Base-by-base conservation (phyloP, 345 rosid genomes). In the Populus deltoides region DNA sequence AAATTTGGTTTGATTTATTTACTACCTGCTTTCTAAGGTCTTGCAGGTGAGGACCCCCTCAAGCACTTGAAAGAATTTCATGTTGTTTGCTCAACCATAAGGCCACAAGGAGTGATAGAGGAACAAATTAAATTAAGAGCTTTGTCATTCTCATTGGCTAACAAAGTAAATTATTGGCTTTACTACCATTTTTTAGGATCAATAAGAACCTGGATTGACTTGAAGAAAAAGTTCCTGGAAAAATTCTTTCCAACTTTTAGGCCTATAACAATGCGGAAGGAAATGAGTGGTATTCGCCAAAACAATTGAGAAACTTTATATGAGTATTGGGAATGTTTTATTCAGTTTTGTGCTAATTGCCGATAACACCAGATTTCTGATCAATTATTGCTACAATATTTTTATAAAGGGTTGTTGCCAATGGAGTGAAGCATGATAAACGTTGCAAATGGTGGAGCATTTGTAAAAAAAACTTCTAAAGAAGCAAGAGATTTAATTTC, bases 201-300 rank as follows among this genome's bases (percentile, higher is more conserved):
- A 29, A 29, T 36, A 7, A 36, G 7, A 36, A 36, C 39, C 0
- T 36, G 39, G 39, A 36, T 4, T 36, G 39, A 36, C 6, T 4
- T 36, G 7, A 36, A 36, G 7, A 36, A 7, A 7, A 4, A 4
- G 39, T 36, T 36, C 1, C 39, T 36, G 7, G 7, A 36, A 36
- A 36, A 36, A 36, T 36, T 0, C 39, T 65, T 65, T 20, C 68
- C 22, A 10, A 0, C 68, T 7, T 65, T 18, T 0, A 16, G 0
- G 5, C 0, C 1, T 3, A 3, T 0, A 18, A 57, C 17, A 4
- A 57, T 57, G 1, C 0, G 0, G 1, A 57, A 57, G 7, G 62
- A 57, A 57, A 57, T 57, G 0, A 16, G 1, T 57, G 62, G 62
- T 6, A 18, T 57, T 3, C 17, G 0, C 5, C 5, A 17, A 57